These are phyloP conservation scores for Cylindrotheca closterium DNA, from an alignment of 108 stramenopile species.

Conservation along the genomic window DNA sequence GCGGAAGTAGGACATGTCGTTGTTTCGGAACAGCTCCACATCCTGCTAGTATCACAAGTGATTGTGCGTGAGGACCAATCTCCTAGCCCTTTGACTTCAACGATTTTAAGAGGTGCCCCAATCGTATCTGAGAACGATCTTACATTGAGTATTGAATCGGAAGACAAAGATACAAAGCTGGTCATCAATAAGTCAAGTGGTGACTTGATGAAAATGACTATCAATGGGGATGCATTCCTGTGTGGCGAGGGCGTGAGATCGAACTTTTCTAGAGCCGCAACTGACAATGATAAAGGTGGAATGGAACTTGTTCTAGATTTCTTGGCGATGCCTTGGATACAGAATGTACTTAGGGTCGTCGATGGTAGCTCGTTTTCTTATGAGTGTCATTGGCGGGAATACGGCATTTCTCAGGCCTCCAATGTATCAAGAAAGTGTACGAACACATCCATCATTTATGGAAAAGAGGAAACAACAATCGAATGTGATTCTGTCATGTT, in stretches of 20 bases:
- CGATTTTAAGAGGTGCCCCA: no score
- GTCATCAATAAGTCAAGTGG: constrained; percentile 39
- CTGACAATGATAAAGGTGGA: constrained; percentile 85
- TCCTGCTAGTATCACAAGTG: constrained; percentile 11
- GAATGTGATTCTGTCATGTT: no score
- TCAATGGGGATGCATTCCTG: constrained; percentile 16
- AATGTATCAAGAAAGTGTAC: constrained; percentile 21
- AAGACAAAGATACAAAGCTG: constrained; percentile 5
- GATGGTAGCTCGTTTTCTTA: constrained; percentile 29
- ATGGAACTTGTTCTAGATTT: constrained; percentile 47
- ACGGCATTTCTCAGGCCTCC: constrained; percentile 32
- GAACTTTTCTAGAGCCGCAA: constrained; percentile 71
- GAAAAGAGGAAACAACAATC: neutral
- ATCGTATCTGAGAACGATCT: no score
- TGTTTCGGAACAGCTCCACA: constrained; percentile 42
- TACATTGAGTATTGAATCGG: neutral
- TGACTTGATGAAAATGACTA: constrained; percentile 14
- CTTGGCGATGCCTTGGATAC: constrained; percentile 8
- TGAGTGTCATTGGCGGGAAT: constrained; percentile 34
- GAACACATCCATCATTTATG: neutral
- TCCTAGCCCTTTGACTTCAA: no score
- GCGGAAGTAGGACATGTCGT: constrained; percentile 43
- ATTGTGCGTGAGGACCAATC: no score
- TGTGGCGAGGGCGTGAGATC: constrained; percentile 24
- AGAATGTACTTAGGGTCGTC: constrained; percentile 10